Base-by-base conservation (phyloP, 441 rosid species). In the Geranium incanum region DNA sequence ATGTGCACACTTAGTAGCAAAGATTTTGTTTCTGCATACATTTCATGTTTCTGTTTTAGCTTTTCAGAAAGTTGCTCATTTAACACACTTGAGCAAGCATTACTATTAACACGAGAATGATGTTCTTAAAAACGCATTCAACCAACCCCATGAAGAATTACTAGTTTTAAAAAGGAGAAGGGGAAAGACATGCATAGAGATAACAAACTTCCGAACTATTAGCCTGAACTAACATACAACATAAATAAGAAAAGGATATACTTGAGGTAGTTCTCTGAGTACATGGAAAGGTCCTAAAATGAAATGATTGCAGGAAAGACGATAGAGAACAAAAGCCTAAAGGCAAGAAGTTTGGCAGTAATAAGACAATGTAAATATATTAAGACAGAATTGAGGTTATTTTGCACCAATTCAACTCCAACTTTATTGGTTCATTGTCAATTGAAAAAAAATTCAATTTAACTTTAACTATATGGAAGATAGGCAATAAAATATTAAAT, bases 81-180 rank as follows among this genome's bases (percentile, higher is more conserved):
- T 19, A n/a, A 60, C n/a, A 16, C 23, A 59, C 19, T 59, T 48
- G 2, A 45, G 0, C 55, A 11, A 48, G 55, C 11, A 15, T 48
- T 48, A 48, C 55, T 48, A 12, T 48, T 48, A 12, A 12, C 11
- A 48, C 55, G 0, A 48, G 13, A 12, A 7, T 3, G 6, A 59
- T 59, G 28, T 59, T 59, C 28, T 45, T 0, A 59, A 18, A 16
- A 18, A 28, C 23, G 6, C 6, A 59, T 59, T 59, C 28, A 59
- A 59, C 11, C 33, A 59, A 21, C 64, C 8, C 64, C 23, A 59
- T 5, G 64, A 59, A 59, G 66, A 60, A 60, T 60, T 60, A 21
- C 12, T 60, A 60, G 13, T 21, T 19, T 50, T 50, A n/a, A 13
- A 50, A 2, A 13, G 5, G 15, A 50, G 15, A 50, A 13, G 59